Conservation (phyloP, 768 basidiomycete genomes). For the Pleurotus tuoliensis region DNA sequence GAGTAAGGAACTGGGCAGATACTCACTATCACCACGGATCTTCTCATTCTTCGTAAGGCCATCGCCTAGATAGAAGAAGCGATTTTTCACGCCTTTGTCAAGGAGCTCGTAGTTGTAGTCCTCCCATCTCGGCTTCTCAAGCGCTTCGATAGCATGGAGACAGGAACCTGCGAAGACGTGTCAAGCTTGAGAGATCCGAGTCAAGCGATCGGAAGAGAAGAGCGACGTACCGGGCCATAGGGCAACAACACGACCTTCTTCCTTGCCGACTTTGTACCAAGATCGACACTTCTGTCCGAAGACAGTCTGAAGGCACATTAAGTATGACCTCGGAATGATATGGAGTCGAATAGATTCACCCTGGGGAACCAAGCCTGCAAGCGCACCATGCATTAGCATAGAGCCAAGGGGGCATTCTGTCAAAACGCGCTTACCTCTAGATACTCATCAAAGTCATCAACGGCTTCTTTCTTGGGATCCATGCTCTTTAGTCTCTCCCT, state of each 20-base stretch:
- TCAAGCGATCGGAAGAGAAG: background rate
- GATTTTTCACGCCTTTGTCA: constrained; percentile 36
- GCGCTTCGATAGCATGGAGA: constrained; percentile 43
- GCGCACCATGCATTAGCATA: background rate
- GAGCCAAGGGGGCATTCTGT: background rate
- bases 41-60: constrained; percentile 56
- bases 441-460: constrained; percentile 59
- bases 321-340: background rate
- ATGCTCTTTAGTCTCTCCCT: constrained; percentile 60
- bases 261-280: constrained; percentile 63
- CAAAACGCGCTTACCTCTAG: constrained; percentile 37
- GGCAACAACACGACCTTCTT: constrained; percentile 52
- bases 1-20: background rate
- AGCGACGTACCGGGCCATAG: constrained; percentile 52
- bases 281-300: constrained; percentile 55
- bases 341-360: constrained; percentile 17
- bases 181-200: background rate
- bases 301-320: constrained; percentile 39
- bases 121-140: constrained; percentile 61
- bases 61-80: constrained; percentile 59
- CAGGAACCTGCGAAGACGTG: constrained; percentile 37
- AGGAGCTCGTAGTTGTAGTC: constrained; percentile 52
- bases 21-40: constrained; percentile 31
- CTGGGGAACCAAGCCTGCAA: constrained; percentile 43
- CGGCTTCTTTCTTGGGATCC: constrained; percentile 54